Conservation (phyloP, 202 grass and related monocot genomes). For the Cymbopogon flexuosus region DNA sequence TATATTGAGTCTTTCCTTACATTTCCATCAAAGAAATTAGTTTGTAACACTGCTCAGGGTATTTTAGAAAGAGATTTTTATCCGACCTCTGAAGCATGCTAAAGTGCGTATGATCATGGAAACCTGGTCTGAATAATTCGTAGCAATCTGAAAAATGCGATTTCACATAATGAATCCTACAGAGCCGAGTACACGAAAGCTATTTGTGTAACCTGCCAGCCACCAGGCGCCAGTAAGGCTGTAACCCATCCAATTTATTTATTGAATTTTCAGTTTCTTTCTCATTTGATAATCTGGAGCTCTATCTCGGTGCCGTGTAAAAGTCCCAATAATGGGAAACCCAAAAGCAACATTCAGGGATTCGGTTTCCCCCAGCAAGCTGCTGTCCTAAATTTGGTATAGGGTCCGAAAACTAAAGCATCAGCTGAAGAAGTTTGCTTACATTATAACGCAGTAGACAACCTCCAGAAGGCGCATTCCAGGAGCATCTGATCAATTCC, state of each 20-base stretch:
- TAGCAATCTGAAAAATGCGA: not conserved
- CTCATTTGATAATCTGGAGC: not conserved
- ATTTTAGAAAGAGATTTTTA: not conserved
- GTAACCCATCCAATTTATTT: not conserved
- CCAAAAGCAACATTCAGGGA: not conserved
- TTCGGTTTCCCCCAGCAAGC: not conserved
- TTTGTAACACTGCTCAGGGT: not conserved
- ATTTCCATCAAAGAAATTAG: not conserved
- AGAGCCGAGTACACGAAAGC: not conserved
- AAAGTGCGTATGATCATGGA: not conserved
- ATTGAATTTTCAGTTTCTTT: not conserved
- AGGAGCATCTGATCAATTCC: not conserved
- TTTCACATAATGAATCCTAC: not conserved
- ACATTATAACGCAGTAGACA: constrained; percentile 1
- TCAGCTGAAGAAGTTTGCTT: constrained; percentile 8
- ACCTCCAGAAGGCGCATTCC: not conserved
- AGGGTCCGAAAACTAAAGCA: not conserved
- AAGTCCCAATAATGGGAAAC: not conserved
- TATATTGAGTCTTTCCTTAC: not conserved
- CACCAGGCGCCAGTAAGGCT: not conserved
- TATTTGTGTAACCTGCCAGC: not conserved
- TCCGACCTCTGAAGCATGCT: not conserved
- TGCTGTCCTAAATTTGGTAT: not conserved
- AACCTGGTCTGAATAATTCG: not conserved
- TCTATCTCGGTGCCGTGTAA: not conserved